A percentile compares a stretch with the other conserved stretches of the same genome.
These are phyloP conservation scores for Thielaviopsis ethacetica DNA, from an alignment of 2,329 filamentous ascomycete species.

Conservation along the genomic window DNA sequence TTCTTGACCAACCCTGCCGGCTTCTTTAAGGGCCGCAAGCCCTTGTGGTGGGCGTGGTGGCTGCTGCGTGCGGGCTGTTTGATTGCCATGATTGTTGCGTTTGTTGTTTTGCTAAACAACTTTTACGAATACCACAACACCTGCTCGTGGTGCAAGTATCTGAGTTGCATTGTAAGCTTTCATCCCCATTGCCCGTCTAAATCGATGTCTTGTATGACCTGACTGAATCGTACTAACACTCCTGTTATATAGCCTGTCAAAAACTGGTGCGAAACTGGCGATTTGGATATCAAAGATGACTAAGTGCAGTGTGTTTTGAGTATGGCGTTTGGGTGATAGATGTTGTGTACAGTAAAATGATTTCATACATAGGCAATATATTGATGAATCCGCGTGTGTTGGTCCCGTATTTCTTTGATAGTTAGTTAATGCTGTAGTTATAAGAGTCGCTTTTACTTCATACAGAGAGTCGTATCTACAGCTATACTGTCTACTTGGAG, in stretches of 20 bases:
- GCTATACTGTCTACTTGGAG: no score
- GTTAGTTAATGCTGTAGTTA: no score
- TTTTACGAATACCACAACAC: slow-evolving; percentile 68
- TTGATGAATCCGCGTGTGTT: background rate
- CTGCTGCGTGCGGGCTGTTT: slow-evolving; percentile 63
- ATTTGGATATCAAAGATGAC: slow-evolving; percentile 13
- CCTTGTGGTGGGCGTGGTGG: slow-evolving; percentile 98
- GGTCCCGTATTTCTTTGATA: no score
- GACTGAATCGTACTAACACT: slow-evolving; percentile 15
- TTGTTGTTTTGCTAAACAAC: slow-evolving; percentile 75
- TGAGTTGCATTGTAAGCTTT: slow-evolving; percentile 73
- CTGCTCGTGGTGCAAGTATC: slow-evolving; percentile 87
- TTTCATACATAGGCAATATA: background rate
- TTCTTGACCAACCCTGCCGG: slow-evolving; percentile 48
- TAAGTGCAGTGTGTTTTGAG: background rate
- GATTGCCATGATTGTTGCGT: slow-evolving; percentile 65
- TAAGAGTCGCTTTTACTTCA: no score
- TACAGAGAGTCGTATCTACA: no score
- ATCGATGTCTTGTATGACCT: background rate
- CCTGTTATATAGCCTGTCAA: slow-evolving; percentile 36
- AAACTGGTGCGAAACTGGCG: slow-evolving; percentile 46
- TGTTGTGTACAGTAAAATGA: background rate
- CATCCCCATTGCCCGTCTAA: no score
- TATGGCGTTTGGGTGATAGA: background rate
- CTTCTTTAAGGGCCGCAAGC: slow-evolving; percentile 86